phyloP scores from a whole-genome alignment of 768 basidiomycete species.

The Boletus reticulatus region DNA sequence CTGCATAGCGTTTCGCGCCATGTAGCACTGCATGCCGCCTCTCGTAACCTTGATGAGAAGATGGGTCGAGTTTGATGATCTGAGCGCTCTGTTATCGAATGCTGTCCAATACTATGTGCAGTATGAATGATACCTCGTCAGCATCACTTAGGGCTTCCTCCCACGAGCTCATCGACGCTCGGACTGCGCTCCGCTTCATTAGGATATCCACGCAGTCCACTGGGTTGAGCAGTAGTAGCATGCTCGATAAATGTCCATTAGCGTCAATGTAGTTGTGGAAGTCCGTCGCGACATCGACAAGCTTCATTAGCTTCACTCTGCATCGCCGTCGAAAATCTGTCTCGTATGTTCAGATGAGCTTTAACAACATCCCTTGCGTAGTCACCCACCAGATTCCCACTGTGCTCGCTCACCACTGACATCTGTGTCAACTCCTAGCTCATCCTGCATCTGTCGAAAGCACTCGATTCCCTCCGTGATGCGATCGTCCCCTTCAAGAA shows the following conservation, averaged over 20 bases:
- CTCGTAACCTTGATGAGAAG: conserved; percentile 3
- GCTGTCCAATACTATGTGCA: too few species aligned
- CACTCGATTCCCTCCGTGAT: background rate
- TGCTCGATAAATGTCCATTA: background rate
- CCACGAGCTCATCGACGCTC: background rate
- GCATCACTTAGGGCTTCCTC: background rate
- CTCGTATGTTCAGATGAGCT: background rate
- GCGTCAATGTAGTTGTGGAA: background rate
- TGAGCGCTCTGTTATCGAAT: background rate
- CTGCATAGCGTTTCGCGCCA: too few species aligned
- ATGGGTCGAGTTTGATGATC: background rate
- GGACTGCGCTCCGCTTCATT: background rate
- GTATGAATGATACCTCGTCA: background rate
- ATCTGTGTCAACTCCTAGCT: background rate
- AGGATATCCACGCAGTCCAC: background rate
- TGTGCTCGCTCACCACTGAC: background rate
- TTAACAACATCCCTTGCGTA: background rate
- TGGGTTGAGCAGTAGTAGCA: background rate
- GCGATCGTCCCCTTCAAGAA: background rate
- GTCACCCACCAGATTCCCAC: conserved; percentile 7
- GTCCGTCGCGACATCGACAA: background rate
- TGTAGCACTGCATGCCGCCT: background rate
- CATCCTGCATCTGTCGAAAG: background rate
- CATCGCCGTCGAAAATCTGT: conserved; percentile 3
- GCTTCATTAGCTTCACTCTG: background rate